These are phyloP conservation scores for Phaffia tasmanica DNA, from an alignment of 768 basidiomycete species.

Conservation along the genomic window DNA sequence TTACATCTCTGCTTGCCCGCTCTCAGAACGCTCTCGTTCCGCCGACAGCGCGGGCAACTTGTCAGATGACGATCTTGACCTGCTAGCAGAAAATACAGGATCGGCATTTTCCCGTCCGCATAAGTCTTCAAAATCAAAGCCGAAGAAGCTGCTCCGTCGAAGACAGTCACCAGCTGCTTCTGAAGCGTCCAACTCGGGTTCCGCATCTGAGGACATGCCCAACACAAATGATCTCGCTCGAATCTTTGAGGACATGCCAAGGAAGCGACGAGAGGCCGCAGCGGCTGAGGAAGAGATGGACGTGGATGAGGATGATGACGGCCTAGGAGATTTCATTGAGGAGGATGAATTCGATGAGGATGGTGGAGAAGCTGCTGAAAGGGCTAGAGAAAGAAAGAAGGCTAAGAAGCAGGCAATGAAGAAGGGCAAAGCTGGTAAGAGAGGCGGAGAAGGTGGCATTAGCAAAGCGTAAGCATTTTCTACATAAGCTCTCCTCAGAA, in stretches of 20 bases:
- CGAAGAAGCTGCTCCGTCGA: conserved; percentile 26
- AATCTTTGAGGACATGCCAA: conserved; percentile 64
- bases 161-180: conserved; percentile 42
- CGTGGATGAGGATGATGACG: conserved; percentile 51
- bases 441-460: conserved; percentile 25
- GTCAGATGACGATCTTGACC: conserved; percentile 79
- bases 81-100: conserved; percentile 74
- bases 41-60: conserved; percentile 38
- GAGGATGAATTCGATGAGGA: conserved; percentile 43
- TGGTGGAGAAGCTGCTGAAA: conserved; percentile 60
- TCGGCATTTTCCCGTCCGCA: conserved; percentile 44
- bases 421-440: conserved; percentile 39
- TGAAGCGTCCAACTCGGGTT: conserved; percentile 17
- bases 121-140: conserved; percentile 8
- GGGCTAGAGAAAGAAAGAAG: conserved; percentile 47
- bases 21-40: conserved; percentile 6
- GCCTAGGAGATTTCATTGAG: conserved; percentile 62
- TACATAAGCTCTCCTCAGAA: neutral
- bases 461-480: conserved; percentile 19
- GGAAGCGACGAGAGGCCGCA: conserved; percentile 32
- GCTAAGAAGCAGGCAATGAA: conserved; percentile 52
- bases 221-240: conserved; percentile 50
- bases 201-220: conserved; percentile 25
- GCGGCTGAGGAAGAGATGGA: conserved; percentile 57
- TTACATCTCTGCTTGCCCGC: conserved; percentile 16